Conservation (phyloP, 768 basidiomycete species). For the Clitopilus hobsonii region DNA sequence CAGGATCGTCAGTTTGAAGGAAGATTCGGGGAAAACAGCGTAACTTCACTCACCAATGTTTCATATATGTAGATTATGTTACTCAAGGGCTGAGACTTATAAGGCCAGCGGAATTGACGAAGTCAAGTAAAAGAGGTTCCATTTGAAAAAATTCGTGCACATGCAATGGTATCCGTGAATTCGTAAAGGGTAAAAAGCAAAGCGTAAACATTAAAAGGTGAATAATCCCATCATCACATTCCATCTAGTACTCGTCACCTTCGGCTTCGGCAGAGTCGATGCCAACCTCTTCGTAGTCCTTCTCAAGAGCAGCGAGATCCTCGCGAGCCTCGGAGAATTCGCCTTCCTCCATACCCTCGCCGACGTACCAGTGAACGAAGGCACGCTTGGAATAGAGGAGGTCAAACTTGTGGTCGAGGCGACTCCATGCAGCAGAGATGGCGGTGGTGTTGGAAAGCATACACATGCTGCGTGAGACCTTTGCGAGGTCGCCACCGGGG, state of each 20-base stretch:
- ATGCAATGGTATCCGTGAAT: conserved; percentile 17
- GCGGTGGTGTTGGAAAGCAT: conserved; percentile 95
- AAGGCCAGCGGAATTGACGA: not conserved
- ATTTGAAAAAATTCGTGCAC: conserved; percentile 10
- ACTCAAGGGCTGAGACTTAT: no score
- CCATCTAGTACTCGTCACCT: conserved; percentile 47
- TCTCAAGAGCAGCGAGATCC: conserved; percentile 99
- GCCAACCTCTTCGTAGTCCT: conserved; percentile 86
- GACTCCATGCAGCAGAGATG: conserved; percentile 93
- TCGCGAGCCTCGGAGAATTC: conserved; percentile 99
- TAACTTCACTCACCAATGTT: not conserved
- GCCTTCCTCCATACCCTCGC: conserved; percentile 99
- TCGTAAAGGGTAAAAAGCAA: conserved; percentile 12
- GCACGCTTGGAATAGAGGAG: conserved; percentile 96
- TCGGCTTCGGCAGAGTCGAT: conserved; percentile 47
- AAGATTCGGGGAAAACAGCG: conserved; percentile 76
- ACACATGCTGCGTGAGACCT: conserved; percentile 90
- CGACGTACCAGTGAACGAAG: conserved; percentile 95
- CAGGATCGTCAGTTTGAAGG: conserved; percentile 90
- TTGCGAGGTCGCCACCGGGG: conserved; percentile 93
- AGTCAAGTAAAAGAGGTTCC: conserved; percentile 13
- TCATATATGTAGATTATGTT: not conserved
- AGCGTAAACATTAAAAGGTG: conserved; percentile 9
- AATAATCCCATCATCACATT: conserved; percentile 6
- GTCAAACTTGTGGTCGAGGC: conserved; percentile 95